Evolutionary conservation across 2,329 filamentous ascomycete genomes (phyloP).

Genomic region (Conoideocrella luteorostrata): DNA sequence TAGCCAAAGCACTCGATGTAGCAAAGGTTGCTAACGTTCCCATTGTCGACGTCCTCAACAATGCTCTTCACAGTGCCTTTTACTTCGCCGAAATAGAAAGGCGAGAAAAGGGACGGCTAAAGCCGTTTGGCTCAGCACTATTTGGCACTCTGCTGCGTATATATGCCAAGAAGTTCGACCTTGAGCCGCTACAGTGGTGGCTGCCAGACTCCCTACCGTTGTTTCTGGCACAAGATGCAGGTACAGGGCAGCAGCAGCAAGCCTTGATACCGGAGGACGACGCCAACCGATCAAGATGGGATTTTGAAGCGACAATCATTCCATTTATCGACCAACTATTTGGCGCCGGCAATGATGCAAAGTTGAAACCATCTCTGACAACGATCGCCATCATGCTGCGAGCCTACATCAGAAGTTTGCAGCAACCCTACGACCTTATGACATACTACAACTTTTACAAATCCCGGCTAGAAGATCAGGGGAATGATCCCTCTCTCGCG

Average conservation of each 20-base stretch:
- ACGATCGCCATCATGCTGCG: slow-evolving; percentile 42
- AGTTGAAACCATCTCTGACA: slow-evolving; percentile 28
- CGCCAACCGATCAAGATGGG: slow-evolving; percentile 19
- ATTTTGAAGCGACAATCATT: slow-evolving; percentile 24
- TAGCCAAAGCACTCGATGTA: slow-evolving; percentile 34
- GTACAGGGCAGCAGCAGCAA: slow-evolving; percentile 12
- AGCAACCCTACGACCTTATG: slow-evolving; percentile 33
- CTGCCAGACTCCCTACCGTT: slow-evolving; percentile 29
- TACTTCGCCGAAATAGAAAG: slow-evolving; percentile 36
- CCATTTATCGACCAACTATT: slow-evolving; percentile 27
- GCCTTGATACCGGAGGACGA: slow-evolving; percentile 17
- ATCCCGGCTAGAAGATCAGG: slow-evolving; percentile 29
- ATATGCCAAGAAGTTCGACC: slow-evolving; percentile 42
- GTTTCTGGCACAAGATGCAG: slow-evolving; percentile 19
- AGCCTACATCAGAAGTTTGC: slow-evolving; percentile 37
- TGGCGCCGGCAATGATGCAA: slow-evolving; percentile 13
- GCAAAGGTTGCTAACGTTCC: slow-evolving; percentile 44
- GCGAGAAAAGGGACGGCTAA: slow-evolving; percentile 18
- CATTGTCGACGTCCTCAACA: slow-evolving; percentile 27
- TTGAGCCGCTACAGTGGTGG: slow-evolving; percentile 37
- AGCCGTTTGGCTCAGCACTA: slow-evolving; percentile 29
- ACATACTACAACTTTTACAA: slow-evolving; percentile 43
- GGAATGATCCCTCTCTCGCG: slow-evolving; percentile 12
- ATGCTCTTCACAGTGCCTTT: slow-evolving; percentile 43
- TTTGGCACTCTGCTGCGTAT: slow-evolving; percentile 42